phyloP scores from a whole-genome alignment of 345 rosid genomes.

The Salix suchowensis region DNA sequence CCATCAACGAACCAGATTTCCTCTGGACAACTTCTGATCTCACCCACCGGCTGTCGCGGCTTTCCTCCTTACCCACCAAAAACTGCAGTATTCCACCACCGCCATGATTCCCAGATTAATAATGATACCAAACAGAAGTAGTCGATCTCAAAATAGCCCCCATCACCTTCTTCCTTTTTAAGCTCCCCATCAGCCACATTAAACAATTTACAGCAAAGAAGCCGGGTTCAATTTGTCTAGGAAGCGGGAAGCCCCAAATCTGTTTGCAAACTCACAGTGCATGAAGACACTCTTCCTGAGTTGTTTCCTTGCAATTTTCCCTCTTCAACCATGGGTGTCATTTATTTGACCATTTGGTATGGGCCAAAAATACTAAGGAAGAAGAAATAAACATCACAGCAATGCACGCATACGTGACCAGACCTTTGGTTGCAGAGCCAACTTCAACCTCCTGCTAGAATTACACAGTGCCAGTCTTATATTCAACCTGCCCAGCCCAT shows the following conservation, averaged over 20 bases:
- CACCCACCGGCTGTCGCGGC: neutral
- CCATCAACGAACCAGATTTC: neutral
- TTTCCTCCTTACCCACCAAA: neutral
- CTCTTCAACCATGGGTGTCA: neutral
- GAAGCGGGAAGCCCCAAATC: neutral
- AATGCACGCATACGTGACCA: neutral
- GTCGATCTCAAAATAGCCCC: neutral
- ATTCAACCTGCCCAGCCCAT: neutral
- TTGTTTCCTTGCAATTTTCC: neutral
- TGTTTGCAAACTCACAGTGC: neutral
- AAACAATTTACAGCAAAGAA: neutral
- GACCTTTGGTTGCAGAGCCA: neutral
- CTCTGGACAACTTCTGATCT: neutral
- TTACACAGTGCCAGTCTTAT: neutral
- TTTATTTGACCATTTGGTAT: neutral
- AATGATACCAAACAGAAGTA: neutral
- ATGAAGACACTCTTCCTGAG: neutral
- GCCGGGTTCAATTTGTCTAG: neutral
- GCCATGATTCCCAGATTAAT: neutral
- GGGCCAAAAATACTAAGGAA: neutral
- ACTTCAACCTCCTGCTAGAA: neutral
- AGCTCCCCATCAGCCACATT: neutral
- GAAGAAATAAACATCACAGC: neutral
- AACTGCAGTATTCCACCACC: neutral
- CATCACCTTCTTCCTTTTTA: neutral